A percentile compares a stretch with the other conserved stretches of the same genome.
Evolutionary conservation across 2,329 filamentous ascomycete species (phyloP).

Genomic region (Ascochyta rabiei): DNA sequence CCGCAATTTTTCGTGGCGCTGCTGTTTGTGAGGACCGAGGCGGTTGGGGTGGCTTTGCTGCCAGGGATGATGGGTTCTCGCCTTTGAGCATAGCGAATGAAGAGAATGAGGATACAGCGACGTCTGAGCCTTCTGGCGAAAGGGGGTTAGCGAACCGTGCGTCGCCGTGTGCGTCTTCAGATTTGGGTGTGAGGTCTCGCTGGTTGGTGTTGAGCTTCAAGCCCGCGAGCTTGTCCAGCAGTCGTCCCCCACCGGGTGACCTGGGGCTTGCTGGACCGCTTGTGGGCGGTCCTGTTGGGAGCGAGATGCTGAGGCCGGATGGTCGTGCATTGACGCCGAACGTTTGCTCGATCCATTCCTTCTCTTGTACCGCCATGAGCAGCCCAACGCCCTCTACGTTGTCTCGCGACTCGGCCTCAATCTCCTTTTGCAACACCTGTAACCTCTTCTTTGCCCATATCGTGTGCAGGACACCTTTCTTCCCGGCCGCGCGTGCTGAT

Average conservation of each 20-base stretch:
- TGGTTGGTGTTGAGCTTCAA: slow-evolving; percentile 78
- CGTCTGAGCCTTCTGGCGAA: slow-evolving; percentile 67
- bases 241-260: slow-evolving; percentile 68
- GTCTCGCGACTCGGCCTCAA: slow-evolving; percentile 71
- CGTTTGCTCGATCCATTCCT: slow-evolving; percentile 82
- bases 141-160: slow-evolving; percentile 55
- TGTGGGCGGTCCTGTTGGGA: slow-evolving; percentile 47
- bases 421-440: slow-evolving; percentile 76
- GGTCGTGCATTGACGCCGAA: slow-evolving; percentile 67
- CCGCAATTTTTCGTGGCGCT: slow-evolving; percentile 42
- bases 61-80: slow-evolving; percentile 47
- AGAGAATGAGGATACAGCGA: slow-evolving; percentile 60
- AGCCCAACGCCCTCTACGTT: slow-evolving; percentile 84
- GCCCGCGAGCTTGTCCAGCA: slow-evolving; percentile 81
- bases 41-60: slow-evolving; percentile 50
- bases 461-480: slow-evolving; percentile 84
- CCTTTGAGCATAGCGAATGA: slow-evolving; percentile 65
- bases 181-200: slow-evolving; percentile 63
- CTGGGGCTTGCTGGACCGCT: slow-evolving; percentile 66
- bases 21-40: slow-evolving; percentile 28
- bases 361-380: slow-evolving; percentile 83
- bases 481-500: slow-evolving; percentile 69
- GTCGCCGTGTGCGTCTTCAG: slow-evolving; percentile 25
- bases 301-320: slow-evolving; percentile 46
- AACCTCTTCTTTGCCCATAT: slow-evolving; percentile 88